phyloP scores from a whole-genome alignment of 306 rosid species.

The Geum urbanum region DNA sequence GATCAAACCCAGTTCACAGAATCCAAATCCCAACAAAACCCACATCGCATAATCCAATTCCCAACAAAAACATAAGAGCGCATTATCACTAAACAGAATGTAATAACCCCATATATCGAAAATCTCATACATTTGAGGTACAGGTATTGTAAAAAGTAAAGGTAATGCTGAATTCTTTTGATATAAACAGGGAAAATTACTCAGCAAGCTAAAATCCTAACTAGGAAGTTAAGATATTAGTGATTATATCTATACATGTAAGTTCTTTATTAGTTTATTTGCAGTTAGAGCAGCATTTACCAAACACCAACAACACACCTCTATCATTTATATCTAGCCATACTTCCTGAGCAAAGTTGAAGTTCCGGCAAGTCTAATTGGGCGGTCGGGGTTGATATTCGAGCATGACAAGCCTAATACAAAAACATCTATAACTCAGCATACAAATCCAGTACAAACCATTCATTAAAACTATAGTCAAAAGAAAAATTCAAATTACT shows the following conservation, averaged over 20 bases:
- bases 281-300: background rate
- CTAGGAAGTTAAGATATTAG: too few relatives aligned
- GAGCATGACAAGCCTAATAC: slow-evolving; percentile 77
- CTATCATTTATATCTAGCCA: background rate
- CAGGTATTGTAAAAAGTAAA: too few relatives aligned
- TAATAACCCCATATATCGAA: background rate
- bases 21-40: too few relatives aligned
- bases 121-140: background rate
- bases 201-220: background rate
- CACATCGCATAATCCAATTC: too few relatives aligned
- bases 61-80: too few relatives aligned
- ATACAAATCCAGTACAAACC: slow-evolving; percentile 1
- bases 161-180: background rate
- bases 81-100: background rate
- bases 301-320: background rate
- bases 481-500: slow-evolving; percentile 1
- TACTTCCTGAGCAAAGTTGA: slow-evolving; percentile 96
- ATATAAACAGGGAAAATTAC: background rate
- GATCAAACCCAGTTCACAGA: too few relatives aligned
- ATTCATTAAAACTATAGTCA: background rate
- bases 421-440: background rate
- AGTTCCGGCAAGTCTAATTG: slow-evolving; percentile 96
- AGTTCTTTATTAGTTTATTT: background rate
- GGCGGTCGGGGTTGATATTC: slow-evolving; percentile 83
- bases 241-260: too few relatives aligned